Base-by-base conservation (phyloP, 768 basidiomycete species). In the Fomitopsis serialis region DNA sequence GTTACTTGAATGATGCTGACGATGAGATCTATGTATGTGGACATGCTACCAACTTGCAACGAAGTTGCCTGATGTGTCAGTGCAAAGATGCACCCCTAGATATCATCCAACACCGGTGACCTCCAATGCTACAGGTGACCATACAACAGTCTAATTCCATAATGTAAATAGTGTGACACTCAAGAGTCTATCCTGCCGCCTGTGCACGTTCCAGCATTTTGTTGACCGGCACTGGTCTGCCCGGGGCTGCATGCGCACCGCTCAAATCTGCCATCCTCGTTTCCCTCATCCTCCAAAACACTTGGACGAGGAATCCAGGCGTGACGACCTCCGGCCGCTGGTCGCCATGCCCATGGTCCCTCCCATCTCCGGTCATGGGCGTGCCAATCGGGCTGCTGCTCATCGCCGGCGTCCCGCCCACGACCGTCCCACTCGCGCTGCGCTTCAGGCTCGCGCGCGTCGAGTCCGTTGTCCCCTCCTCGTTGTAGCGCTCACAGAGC, bases 401-500 rank as follows among this genome's bases (percentile, higher is more conserved):
- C 0, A 66, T 61, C 6, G 37, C 29, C 6, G 29, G 37, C 5
- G 66, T 67, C 12, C 60, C 59, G 4, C 62, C 63, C 45, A 61
- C 60, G 11, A 56, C 58, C 45, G 68, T 67, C 43, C 62, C 59
- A 15, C 66, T 67, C 19, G 60, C 44, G 22, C 61, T 50, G 21
- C 68, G 64, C 32, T 67, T 66, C 48, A 59, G 49, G 36, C 63
- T 60, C 32, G 61, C 43, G 29, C n/a, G 59, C 8, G 54, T 53
- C 1, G 52, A 47, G 40, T 44, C 50, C 3, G 72, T 69, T 10
- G 75, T 63, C 3, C 70, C 72, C 42, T 87, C 82, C 55, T 91
- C 87, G 52, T 82, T 83, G 69, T 92, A 92, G 9, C 81, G 74
- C 36, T 89, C 88, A 92, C 95, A 98, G 0, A 94, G 78, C 4